Evolutionary conservation across 1,139 yeast genomes (phyloP), one percentile per base, ranked within the genome.

Genomic region (Saccharomyces hybrid): DNA sequence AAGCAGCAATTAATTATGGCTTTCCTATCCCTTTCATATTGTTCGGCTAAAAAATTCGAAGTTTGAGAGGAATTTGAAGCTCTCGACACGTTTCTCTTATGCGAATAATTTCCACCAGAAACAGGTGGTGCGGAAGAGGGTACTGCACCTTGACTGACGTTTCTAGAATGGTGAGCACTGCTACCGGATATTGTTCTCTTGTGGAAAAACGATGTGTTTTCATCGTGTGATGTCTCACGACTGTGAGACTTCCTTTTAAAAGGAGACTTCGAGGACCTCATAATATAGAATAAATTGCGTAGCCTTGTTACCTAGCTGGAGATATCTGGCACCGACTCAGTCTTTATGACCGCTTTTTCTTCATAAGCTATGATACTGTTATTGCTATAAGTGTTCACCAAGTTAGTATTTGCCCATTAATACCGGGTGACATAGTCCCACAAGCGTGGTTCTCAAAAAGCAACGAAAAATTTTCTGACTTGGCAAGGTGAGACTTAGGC

Each of bases 21-120:
- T 47, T 70, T 69, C 57, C 79, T 74, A 62, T 81, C 84, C 29
- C 70, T 64, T 55, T 80, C 83, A 61, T 78, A 80, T 58, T 78
- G 83, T 52, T 72, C 74, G 1, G 84, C 84, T 51, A 80, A 64
- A 44, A 71, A 65, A 59, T 69, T 69, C 3, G 74, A 67, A 16
- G 56, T 61, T 4, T 63, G 60, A 0, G 75, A 71, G 5, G 64
- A 56, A 27, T 59, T 64, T 2, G 70, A 66, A 14, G 69, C 57
- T 8, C 64, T 58, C 13, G 71, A 68, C 9, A 64, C 54, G 26
- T 16, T 14, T 25, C 51, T 34, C 38, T 48, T 51, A 34, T 51
- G 53, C 6, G 50, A 14, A 29, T 58, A 51, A 32, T 50, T 53
- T 34, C 52, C 57, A 13, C 60, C 61, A 5, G 62, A 51, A 26